Base-by-base conservation (phyloP, 73 alveolate genomes). In the Stentor coeruleus region DNA sequence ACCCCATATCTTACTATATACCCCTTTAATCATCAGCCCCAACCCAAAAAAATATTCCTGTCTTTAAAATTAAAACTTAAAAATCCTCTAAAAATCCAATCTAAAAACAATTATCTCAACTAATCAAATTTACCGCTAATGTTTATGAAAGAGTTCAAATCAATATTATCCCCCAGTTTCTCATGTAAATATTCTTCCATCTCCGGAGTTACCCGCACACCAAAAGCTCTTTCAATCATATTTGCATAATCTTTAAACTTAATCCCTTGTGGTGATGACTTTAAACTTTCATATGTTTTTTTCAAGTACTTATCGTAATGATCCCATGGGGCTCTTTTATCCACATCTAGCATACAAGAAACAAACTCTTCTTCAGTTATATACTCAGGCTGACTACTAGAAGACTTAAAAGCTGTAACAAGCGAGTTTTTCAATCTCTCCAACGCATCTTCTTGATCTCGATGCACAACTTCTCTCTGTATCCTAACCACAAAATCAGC, bases 241-340 rank as follows among this genome's bases (percentile, higher is more conserved):
- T 66, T 20, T 33, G 33, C 37, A 66, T 66, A 66, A 31, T 66
- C 79, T 33, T 33, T 31, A 33, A 66, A 20, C 33, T 40, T 66
- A 40, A 66, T 66, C 41, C 79, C 79, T 2, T 20, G 37, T 1
- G 36, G 36, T 15, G 79, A 20, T 26, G 42, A 26, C 33, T 66
- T 66, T 15, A 66, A 33, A 2, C 79, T 66, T 2, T 66, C 79
- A 66, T 66, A 66, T 20, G 79, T 66, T 66, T 31, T 66, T 66
- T 66, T 66, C 36, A 66, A 33, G 33, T 20, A 66, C 37, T 31
- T 66, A 33, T 66, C 79, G 37, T 66, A 66, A 66, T 66, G 79
- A 66, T 66, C 79, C 79, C 79, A 66, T 11, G 79, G 79, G n/a
- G 79, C 79, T 33, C 37, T 20, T 33, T 66, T 66, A 31, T 66